These are phyloP conservation scores for Linum trigynum DNA, from an alignment of 345 rosid genomes.

Conservation along the genomic window DNA sequence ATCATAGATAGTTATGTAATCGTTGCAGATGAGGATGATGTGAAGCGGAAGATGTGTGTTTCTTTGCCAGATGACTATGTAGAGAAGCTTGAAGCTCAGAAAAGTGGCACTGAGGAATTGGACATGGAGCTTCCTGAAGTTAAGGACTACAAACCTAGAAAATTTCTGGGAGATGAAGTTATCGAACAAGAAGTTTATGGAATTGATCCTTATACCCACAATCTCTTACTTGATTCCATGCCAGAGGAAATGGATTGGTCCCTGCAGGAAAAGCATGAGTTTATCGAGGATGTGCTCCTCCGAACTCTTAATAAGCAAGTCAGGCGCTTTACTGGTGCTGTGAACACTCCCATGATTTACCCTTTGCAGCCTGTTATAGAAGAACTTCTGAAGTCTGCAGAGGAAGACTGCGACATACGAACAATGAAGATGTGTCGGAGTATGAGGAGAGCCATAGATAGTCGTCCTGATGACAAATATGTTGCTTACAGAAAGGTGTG, in stretches of 20 bases:
- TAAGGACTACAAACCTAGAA: slow-evolving; percentile 90
- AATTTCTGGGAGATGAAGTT: slow-evolving; percentile 80
- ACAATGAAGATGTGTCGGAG: slow-evolving; percentile 64
- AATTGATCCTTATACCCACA: slow-evolving; percentile 94
- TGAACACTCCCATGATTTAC: slow-evolving; percentile 88
- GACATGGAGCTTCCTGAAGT: slow-evolving; percentile 99
- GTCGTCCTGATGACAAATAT: slow-evolving; percentile 86
- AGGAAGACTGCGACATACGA: slow-evolving; percentile 53
- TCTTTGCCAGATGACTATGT: slow-evolving; percentile 91
- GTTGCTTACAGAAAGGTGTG: slow-evolving; percentile 94
- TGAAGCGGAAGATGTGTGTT: slow-evolving; percentile 75
- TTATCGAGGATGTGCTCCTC: slow-evolving; percentile 82
- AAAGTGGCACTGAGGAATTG: slow-evolving; percentile 77
- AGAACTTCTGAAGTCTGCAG: slow-evolving; percentile 67
- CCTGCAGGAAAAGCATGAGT: slow-evolving; percentile 63
- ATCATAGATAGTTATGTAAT: slow-evolving; percentile 69
- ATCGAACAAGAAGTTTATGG: slow-evolving; percentile 99
- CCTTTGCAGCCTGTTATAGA: slow-evolving; percentile 70
- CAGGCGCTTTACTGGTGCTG: slow-evolving; percentile 75
- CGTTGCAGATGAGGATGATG: slow-evolving; percentile 90
- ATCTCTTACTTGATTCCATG: slow-evolving; percentile 97
- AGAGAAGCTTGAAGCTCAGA: slow-evolving; percentile 88
- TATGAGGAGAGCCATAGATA: slow-evolving; percentile 72
- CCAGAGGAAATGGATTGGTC: slow-evolving; percentile 83
- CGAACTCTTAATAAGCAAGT: slow-evolving; percentile 75